Evolutionary conservation across 495 filamentous ascomycete genomes (phyloP).

Genomic region (Tuber umbilicatum): DNA sequence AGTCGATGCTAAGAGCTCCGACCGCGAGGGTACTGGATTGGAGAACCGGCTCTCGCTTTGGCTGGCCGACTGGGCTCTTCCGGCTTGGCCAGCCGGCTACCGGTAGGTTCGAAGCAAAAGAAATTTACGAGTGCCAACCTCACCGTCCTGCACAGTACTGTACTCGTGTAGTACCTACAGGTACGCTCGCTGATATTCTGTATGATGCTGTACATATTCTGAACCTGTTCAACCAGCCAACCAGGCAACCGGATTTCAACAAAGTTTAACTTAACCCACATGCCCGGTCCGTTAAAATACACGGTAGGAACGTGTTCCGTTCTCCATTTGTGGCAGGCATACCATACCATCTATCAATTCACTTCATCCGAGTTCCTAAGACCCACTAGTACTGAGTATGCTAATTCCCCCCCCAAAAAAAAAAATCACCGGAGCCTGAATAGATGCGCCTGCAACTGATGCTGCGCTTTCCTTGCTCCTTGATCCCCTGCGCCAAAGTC

Average conservation of each 20-base stretch:
- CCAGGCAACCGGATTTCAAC: neutral
- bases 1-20: neutral
- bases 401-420: neutral
- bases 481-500: neutral
- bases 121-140: neutral
- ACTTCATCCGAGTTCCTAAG: neutral
- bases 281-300: neutral
- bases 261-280: neutral
- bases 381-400: neutral
- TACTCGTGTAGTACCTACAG: too few species aligned
- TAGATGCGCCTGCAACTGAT: neutral
- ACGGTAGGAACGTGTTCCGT: neutral
- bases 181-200: neutral
- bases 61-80: neutral
- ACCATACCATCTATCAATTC: neutral
- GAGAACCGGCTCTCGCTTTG: neutral
- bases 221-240: neutral
- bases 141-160: neutral
- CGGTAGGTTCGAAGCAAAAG: neutral
- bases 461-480: neutral
- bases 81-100: neutral
- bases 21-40: neutral
- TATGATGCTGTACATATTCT: neutral
- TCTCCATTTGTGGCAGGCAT: neutral
- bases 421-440: neutral